These are phyloP conservation scores for Pythium dissimile DNA, from an alignment of 352 stramenopile species.

Conservation along the genomic window DNA sequence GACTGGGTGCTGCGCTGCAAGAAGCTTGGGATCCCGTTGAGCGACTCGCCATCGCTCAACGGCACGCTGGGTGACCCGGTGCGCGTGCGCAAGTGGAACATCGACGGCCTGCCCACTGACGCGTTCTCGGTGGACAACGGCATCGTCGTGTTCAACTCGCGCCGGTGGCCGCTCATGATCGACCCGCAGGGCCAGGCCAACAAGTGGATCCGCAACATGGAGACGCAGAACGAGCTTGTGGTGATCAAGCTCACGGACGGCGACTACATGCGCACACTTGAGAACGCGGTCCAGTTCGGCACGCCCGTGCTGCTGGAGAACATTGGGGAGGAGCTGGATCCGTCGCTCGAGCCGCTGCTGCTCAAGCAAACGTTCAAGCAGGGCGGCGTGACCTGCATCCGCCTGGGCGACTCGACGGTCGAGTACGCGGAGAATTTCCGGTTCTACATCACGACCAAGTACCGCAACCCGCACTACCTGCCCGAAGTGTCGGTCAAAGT, in stretches of 20 bases:
- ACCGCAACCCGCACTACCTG: constrained; percentile 92
- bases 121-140: constrained; percentile 94
- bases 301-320: constrained; percentile 92
- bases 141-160: constrained; percentile 93
- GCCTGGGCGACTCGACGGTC: constrained; percentile 90
- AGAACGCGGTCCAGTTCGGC: constrained; percentile 93
- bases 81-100: constrained; percentile 93
- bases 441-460: constrained; percentile 95
- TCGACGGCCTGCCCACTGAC: constrained; percentile 92
- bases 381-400: constrained; percentile 88
- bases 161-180: constrained; percentile 94
- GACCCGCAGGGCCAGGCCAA: constrained; percentile 94
- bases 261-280: constrained; percentile 92
- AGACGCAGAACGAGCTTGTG: constrained; percentile 85
- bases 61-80: constrained; percentile 90
- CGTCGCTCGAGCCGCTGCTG: constrained; percentile 91
- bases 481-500: constrained; percentile 93
- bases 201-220: constrained; percentile 96
- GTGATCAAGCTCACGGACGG: constrained; percentile 93
- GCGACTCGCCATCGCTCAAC: constrained; percentile 81
- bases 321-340: constrained; percentile 90
- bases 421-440: constrained; percentile 91
- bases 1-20: constrained; percentile 83
- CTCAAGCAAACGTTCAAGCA: constrained; percentile 95
- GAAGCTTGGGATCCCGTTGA: constrained; percentile 75